Evolutionary conservation across 441 rosid species (phyloP), one percentile per base, ranked within the genome.

Genomic region (Gossypium trilobum): DNA sequence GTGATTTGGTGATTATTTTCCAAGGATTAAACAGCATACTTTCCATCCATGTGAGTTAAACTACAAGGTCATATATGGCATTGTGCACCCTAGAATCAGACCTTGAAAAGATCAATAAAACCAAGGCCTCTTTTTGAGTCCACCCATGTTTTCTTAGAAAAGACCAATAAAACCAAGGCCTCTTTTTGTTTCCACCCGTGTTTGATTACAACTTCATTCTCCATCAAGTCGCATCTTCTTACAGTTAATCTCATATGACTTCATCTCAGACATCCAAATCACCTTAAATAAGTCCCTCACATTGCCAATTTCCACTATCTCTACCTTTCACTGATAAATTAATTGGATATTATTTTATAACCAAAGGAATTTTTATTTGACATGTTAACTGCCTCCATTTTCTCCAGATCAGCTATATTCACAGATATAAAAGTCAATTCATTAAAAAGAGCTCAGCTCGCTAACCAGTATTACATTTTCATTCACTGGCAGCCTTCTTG

Each of bases 101-200:
- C 57, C 71, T 25, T n/a, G 23, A 67, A 46, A 66, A 23, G 20
- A 67, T 67, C 57, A 14, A 17, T 16, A 67, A 39, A 63, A 62
- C 23, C 3, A 33, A 8, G 46, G 25, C 20, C 68, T 44, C 22
- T 16, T 36, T 17, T 17, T 17, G 50, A 16, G 4, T 10, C 20
- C 63, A 58, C 48, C 67, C 25, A 16, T 3, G 25, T 31, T 13
- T 33, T 33, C 23, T 62, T 33, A 11, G 19, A 58, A 58, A 62
- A 17, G n/a, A 63, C 39, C 51, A 10, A n/a, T 39, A 63, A 36
- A 67, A 65, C 19, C 6, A 46, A 13, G 55, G 19, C 29, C 27
- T 36, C 46, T 8, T 20, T 7, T 39, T 39, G 3, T 9, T 39
- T 39, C 46, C 46, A 39, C 11, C 11, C 11, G 0, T 2, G 0